phyloP scores from a whole-genome alignment of 202 grass and related monocot genomes.

The Schoenoplectus triqueter region DNA sequence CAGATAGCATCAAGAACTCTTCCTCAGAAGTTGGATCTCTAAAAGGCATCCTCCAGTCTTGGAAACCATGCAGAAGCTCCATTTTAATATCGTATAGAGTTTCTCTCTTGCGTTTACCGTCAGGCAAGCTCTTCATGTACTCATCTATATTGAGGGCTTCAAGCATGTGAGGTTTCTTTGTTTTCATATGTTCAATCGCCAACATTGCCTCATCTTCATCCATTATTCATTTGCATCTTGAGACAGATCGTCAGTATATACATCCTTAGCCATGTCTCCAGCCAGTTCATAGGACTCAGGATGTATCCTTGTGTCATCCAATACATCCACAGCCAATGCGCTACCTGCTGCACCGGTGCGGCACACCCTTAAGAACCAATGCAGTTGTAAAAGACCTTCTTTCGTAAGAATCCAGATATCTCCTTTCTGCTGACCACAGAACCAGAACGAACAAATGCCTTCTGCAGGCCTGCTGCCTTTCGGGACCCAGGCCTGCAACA shows the following conservation, averaged over 20 bases:
- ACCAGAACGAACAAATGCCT: conserved; percentile 82
- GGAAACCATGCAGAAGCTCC: conserved; percentile 66
- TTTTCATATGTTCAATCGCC: conserved; percentile 83
- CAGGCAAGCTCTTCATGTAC: conserved; percentile 67
- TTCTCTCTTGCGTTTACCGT: conserved; percentile 58
- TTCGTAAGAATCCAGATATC: conserved; percentile 64
- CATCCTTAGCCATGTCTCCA: conserved; percentile 87
- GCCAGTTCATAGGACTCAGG: conserved; percentile 91
- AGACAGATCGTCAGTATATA: conserved; percentile 45
- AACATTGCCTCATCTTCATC: conserved; percentile 86
- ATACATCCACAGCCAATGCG: conserved; percentile 80
- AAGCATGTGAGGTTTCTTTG: conserved; percentile 42
- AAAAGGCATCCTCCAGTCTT: conserved; percentile 61
- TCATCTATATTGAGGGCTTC: conserved; percentile 46
- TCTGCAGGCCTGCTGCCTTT: conserved; percentile 85
- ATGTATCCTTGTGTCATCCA: conserved; percentile 99
- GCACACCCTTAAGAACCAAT: conserved; percentile 84
- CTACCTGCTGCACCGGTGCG: conserved; percentile 77
- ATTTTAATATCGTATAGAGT: conserved; percentile 57
- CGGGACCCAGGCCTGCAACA: conserved; percentile 83
- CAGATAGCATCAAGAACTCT: conserved; percentile 95
- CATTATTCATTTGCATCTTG: conserved; percentile 67
- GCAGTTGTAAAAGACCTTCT: conserved; percentile 93
- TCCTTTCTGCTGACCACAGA: conserved; percentile 89
- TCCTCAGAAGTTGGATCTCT: conserved; percentile 81